Conservation (phyloP, 2,329 filamentous ascomycete species). For the Penicillium expansum region DNA sequence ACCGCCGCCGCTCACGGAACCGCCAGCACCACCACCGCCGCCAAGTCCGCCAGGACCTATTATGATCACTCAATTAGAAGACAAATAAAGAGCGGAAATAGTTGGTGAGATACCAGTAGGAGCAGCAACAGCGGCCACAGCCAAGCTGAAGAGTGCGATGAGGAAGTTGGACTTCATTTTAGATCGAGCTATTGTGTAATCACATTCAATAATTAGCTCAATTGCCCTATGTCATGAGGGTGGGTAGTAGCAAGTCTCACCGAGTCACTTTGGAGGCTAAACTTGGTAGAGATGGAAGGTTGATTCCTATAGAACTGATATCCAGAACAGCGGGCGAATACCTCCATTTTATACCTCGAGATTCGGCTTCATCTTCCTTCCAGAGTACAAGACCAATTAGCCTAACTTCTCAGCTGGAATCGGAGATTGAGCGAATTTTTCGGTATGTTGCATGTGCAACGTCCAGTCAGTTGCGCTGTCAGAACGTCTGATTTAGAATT, state of each 20-base stretch:
- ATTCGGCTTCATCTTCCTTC: background rate
- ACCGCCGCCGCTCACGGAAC: background rate
- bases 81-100: no score
- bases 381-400: background rate
- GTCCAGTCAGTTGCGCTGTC: background rate
- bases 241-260: background rate
- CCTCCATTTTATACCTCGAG: background rate
- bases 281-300: background rate
- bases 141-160: slow-evolving; percentile 1
- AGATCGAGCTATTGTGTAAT: background rate
- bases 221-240: background rate
- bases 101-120: background rate
- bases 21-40: background rate
- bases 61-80: background rate
- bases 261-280: background rate
- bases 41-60: background rate
- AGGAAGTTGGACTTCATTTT: slow-evolving; percentile 7
- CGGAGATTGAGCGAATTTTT: background rate
- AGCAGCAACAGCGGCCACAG: slow-evolving; percentile 3
- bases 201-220: background rate
- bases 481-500: background rate
- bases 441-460: background rate
- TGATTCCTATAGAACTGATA: background rate
- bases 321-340: background rate
- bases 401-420: background rate